Evolutionary conservation across 495 filamentous ascomycete genomes (phyloP), one percentile per base, ranked within the genome.

Genomic region (Niebla homalea): DNA sequence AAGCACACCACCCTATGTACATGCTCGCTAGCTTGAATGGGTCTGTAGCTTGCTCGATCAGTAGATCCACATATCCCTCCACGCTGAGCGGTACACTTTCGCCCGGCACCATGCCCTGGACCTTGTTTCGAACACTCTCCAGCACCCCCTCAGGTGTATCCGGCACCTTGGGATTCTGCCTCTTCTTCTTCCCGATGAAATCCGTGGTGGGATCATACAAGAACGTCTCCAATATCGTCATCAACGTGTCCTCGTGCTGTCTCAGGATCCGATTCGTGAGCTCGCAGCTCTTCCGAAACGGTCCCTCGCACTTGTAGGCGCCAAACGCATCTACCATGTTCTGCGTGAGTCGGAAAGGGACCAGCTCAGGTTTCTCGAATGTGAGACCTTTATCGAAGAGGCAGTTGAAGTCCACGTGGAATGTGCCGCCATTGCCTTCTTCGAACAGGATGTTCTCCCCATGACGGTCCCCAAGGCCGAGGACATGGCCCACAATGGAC

Each of bases 361-460:
- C 92, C 42, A 83, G 70, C 62, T 99, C 92, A 0, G 92, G 90
- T 69, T 90, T 89, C 51, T 87, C 84, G 58, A 99, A 97, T 0
- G 89, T 95, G 52, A 90, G 77, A 10, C 93, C 92, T 69, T 97
- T 99, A 71, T 99, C 93, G 65, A 99, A 99, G 19, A 99, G 83
- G 67, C 92, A 99, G 67, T 99, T 99, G 75, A 99, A 99, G 68
- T 99, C 92, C 45, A 99, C 92, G 67, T 99, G 92, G 60, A 97
- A 80, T 21, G 93, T 80, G 48, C 94, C 93, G 41, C 93, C 92
- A 53, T 88, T 93, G 35, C 83, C 81, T 73, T 95, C 87, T 64
- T 97, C 89, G 43, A 97, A 85, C 32, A 95, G 76, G 45, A 99
- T 86, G 64, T 99, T 99, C 67, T 97, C 92, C 48, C 89, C 89